Evolutionary conservation across 345 rosid genomes (phyloP).

Genomic region (Nasturtium officinale): DNA sequence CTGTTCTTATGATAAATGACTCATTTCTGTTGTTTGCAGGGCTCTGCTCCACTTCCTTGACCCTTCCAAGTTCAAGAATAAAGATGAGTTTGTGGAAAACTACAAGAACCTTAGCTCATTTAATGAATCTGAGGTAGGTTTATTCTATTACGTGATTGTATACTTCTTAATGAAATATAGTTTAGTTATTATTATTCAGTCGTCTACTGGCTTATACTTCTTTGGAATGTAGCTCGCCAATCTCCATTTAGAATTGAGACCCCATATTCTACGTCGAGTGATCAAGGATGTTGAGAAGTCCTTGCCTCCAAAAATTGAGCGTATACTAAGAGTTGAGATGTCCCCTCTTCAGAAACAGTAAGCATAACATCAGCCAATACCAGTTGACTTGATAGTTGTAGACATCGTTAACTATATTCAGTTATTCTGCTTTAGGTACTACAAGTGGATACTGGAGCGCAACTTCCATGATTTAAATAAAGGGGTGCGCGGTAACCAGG

Average conservation of each 20-base stretch:
- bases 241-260: conserved; percentile 97
- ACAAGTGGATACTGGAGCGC: conserved; percentile 99
- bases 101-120: conserved; percentile 98
- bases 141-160: conserved; percentile 7
- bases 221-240: conserved; percentile 74
- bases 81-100: conserved; percentile 94
- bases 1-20: conserved; percentile 1
- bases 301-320: conserved; percentile 98
- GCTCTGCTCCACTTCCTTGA: conserved; percentile 99
- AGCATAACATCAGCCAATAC: conserved; percentile 34
- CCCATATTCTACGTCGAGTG: conserved; percentile 96
- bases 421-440: conserved; percentile 61
- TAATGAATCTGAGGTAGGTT: conserved; percentile 84
- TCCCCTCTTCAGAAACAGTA: conserved; percentile 99
- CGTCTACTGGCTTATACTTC: conserved; percentile 28
- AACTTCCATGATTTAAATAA: conserved; percentile 97
- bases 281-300: conserved; percentile 99
- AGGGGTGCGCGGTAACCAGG: conserved; percentile 99
- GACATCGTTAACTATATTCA: conserved; percentile 7
- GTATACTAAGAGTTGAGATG: conserved; percentile 99
- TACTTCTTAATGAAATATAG: neutral
- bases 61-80: conserved; percentile 81
- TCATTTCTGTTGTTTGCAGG: conserved; percentile 51
- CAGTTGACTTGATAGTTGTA: conserved; percentile 7
- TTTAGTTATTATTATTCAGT: neutral